A percentile compares a stretch with the other conserved stretches of the same genome.
These are phyloP conservation scores for Rhodocollybia butyracea DNA, from an alignment of 768 basidiomycete genomes.

Conservation along the genomic window DNA sequence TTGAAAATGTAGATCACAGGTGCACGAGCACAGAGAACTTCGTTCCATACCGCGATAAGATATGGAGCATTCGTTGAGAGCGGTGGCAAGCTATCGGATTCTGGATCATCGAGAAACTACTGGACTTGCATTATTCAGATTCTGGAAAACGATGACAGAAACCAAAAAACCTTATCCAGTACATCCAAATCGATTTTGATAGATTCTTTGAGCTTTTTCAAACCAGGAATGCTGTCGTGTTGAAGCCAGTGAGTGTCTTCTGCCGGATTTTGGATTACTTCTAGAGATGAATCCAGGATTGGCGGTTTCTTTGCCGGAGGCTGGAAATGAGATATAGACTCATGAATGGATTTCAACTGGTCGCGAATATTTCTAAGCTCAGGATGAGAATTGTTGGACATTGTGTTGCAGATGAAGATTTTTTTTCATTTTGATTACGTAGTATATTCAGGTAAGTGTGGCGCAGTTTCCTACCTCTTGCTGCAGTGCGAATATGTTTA, in stretches of 20 bases:
- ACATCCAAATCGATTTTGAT: conserved; percentile 44
- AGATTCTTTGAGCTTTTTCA: conserved; percentile 43
- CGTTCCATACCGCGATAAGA: conserved; percentile 79
- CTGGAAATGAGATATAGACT: conserved; percentile 10
- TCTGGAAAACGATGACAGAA: neutral
- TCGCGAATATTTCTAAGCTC: neutral
- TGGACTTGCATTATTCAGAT: conserved; percentile 21
- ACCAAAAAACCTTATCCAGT: conserved; percentile 37
- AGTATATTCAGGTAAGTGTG: too few species aligned
- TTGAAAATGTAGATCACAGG: conserved; percentile 61
- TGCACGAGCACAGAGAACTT: conserved; percentile 57
- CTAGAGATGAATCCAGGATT: conserved; percentile 43
- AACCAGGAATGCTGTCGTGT: conserved; percentile 40
- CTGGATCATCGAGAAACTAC: conserved; percentile 61
- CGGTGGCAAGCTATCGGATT: conserved; percentile 38
- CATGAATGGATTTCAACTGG: conserved; percentile 7
- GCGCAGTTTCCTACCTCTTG: too few species aligned
- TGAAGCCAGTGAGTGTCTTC: conserved; percentile 42
- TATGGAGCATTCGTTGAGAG: conserved; percentile 79
- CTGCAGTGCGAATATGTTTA: too few species aligned
- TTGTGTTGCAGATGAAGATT: neutral
- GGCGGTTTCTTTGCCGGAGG: conserved; percentile 19
- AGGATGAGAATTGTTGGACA: conserved; percentile 1
- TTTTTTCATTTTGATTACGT: conserved; percentile 4
- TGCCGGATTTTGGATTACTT: conserved; percentile 23